phyloP scores from a whole-genome alignment of 2,329 filamentous ascomycete genomes.

The Xylariomycetidae sp. region DNA sequence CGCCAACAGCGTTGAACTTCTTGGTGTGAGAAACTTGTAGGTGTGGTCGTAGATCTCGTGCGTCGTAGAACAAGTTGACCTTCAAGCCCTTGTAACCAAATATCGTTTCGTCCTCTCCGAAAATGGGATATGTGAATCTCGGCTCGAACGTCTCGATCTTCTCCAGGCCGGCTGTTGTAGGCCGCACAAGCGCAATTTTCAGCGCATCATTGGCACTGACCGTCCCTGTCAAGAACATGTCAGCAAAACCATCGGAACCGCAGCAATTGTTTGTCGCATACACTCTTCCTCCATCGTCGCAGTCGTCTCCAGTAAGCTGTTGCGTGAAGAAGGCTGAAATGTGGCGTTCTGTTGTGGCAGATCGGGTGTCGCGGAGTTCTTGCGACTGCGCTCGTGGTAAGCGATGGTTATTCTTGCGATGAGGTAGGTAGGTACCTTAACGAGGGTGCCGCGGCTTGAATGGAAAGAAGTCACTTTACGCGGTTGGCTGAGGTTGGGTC shows the following conservation, averaged over 20 bases:
- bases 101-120: conserved; percentile 86
- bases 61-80: conserved; percentile 63
- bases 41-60: conserved; percentile 71
- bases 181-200: conserved; percentile 41
- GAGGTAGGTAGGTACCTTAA: too few species aligned
- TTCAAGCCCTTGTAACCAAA: conserved; percentile 82
- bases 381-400: too few species aligned
- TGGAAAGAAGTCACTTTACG: too few species aligned
- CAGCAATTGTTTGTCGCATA: conserved; percentile 9
- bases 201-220: conserved; percentile 56
- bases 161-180: conserved; percentile 35
- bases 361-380: too few species aligned
- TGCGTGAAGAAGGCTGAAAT: too few species aligned
- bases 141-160: conserved; percentile 70
- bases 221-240: conserved; percentile 39
- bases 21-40: conserved; percentile 65
- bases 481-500: too few species aligned
- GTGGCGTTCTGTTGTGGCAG: too few species aligned
- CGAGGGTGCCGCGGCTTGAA: too few species aligned
- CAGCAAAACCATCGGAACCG: background rate
- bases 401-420: too few species aligned
- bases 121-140: conserved; percentile 84
- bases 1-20: conserved; percentile 63
- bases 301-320: too few species aligned
- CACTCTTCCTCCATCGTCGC: conserved; percentile 26